Evolutionary conservation across 176 grass and related monocot species (phyloP).

Genomic region (Phoenix dactylifera): DNA sequence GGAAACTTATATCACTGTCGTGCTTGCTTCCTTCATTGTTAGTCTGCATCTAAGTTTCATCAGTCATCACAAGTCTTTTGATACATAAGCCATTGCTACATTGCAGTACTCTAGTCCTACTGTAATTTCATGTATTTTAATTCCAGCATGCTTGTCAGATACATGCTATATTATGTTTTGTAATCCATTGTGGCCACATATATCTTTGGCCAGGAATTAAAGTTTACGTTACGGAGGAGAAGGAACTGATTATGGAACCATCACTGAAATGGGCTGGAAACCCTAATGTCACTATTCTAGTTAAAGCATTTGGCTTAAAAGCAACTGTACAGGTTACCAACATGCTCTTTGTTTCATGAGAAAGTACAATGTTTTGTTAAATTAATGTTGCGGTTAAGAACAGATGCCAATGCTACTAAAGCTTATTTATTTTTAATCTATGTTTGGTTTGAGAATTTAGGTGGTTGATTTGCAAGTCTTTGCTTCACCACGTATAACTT

Average conservation of each 20-base stretch:
- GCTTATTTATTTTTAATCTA: background rate
- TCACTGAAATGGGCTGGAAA: conserved; percentile 97
- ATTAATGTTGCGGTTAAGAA: no score
- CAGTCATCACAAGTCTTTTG: no score
- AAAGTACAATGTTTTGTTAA: background rate
- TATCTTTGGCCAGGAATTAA: conserved; percentile 72
- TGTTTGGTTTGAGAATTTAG: conserved; percentile 28
- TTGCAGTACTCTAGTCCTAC: no score
- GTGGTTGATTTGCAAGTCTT: conserved; percentile 94
- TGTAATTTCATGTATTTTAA: no score
- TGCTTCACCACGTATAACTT: conserved; percentile 75
- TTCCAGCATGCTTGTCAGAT: no score
- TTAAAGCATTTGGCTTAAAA: conserved; percentile 74
- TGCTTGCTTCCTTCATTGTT: no score
- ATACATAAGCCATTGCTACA: no score
- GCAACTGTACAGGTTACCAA: conserved; percentile 55
- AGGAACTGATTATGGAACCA: conserved; percentile 97
- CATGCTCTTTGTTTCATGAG: background rate
- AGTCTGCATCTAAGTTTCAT: no score
- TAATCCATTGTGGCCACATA: background rate
- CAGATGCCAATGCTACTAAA: no score
- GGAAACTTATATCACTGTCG: no score
- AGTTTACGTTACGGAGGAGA: conserved; percentile 79
- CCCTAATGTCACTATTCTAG: conserved; percentile 69
- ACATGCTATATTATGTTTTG: no score